These are phyloP conservation scores for Phenoliferia sp. DNA, from an alignment of 1,284 basidiomycete genomes.

Conservation along the genomic window DNA sequence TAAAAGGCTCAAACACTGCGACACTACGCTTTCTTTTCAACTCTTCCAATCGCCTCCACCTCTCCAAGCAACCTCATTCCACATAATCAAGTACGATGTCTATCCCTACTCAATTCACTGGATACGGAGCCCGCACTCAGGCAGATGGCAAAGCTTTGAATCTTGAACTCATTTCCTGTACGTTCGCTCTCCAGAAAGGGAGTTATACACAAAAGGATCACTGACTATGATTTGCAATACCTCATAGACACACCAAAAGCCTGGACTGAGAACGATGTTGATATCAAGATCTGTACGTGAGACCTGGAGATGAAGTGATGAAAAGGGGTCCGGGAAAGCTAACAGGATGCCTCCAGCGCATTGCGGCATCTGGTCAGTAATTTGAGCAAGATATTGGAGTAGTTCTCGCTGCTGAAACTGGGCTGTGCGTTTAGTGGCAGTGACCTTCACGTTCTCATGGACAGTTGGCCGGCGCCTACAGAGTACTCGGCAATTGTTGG, in stretches of 20 bases:
- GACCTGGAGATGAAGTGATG: not conserved
- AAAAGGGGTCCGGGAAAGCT: not conserved
- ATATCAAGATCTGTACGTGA: conserved; percentile 22
- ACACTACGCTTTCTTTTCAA: no score
- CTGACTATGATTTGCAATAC: no score
- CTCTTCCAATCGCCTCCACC: no score
- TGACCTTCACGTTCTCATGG: not conserved
- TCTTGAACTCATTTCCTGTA: conserved; percentile 15
- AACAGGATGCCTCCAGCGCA: not conserved
- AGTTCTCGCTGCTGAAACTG: no score
- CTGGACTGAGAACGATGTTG: conserved; percentile 25
- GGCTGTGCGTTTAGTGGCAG: no score
- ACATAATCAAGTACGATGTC: not conserved
- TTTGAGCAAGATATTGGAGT: no score
- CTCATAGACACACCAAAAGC: conserved; percentile 26
- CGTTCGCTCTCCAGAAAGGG: not conserved
- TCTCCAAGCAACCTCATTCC: no score
- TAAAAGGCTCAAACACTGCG: no score
- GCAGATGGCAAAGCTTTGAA: conserved; percentile 9
- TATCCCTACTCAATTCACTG: conserved; percentile 15
- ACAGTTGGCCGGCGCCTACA: conserved; percentile 20
- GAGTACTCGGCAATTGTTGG: conserved; percentile 6
- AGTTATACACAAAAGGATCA: not conserved
- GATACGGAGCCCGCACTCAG: conserved; percentile 24
- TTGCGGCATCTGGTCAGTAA: conserved; percentile 3